Base-by-base conservation (phyloP, 495 filamentous ascomycete genomes). In the Podospora conica region DNA sequence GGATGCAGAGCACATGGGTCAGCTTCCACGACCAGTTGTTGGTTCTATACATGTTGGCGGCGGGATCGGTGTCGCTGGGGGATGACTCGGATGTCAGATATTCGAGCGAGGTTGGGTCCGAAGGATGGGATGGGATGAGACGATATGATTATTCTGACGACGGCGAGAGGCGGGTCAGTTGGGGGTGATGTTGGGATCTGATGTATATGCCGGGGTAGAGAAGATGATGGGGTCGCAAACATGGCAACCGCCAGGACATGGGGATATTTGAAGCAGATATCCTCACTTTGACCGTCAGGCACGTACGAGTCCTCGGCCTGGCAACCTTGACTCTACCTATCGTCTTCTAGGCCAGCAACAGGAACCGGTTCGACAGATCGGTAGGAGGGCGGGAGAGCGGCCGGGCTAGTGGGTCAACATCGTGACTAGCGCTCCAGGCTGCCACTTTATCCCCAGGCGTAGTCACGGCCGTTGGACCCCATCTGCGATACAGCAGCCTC, bases 1-100 rank as follows among this genome's bases (percentile, higher is more conserved):
- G 64, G n/a, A 73, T 74, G 55, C 62, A 66, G 15, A 68, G 68
- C 20, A 70, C 27, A 53, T 75, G 73, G 27, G 65, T 65, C 21
- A 69, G n/a, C 63, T 74, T 75, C 73, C 73, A 75, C 63, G 65
- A 25, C 15, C 63, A 71, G 59, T 75, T 60, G n/a, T 66, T 74
- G 18, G 73, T 72, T 57, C 65, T 58, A n/a, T 74, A 72, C 73
- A 75, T 75, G 65, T n/a, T 67, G n/a, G 61, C 40, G 25, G 61
- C 25, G 9, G 23, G 9, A 23, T 11, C 33, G 11, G 21, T n/a
- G 55, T 10, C 21, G 9, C 10, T 21, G 21, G 60, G 10, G 29
- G n/a, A 27, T 48, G 40, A 9, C 40, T 48, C 18, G 40, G 40
- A 48, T 18, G 25, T 21, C 15, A n/a, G 29, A 11, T 20, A 0